These are phyloP conservation scores for Diphasiastrum complanatum DNA, from an alignment of 83 land plant genomes.

Conservation along the genomic window DNA sequence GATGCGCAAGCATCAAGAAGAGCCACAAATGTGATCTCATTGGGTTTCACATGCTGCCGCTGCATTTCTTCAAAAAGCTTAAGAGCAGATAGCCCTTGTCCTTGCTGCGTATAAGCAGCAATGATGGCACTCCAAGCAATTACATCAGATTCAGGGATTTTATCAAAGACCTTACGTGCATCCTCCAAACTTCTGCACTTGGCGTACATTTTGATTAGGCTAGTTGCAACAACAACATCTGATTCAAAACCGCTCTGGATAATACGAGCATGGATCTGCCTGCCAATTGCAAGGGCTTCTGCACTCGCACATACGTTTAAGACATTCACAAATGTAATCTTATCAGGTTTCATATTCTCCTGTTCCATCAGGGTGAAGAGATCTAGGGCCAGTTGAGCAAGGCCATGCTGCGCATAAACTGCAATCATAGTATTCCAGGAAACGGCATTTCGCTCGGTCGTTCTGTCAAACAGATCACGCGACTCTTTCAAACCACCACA, in stretches of 20 bases:
- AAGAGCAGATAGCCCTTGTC: neutral
- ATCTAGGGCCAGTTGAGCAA: neutral
- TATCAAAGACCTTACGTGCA: neutral
- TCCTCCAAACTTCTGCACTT: neutral
- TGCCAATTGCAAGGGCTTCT: neutral
- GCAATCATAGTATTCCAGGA: slow-evolving; percentile 4
- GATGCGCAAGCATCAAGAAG: neutral
- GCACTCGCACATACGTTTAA: neutral
- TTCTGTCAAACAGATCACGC: neutral
- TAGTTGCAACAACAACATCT: neutral
- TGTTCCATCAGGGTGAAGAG: neutral
- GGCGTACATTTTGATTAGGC: neutral
- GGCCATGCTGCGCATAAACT: neutral
- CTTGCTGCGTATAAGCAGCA: neutral
- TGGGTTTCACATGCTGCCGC: neutral
- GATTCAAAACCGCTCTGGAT: neutral
- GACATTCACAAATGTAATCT: neutral
- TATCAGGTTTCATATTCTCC: neutral
- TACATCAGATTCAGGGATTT: neutral
- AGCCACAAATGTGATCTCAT: neutral
- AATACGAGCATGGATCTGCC: neutral
- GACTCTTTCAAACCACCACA: neutral
- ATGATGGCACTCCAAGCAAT: neutral
- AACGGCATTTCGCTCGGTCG: neutral
- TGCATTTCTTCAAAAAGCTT: neutral